These are phyloP conservation scores for Colletotrichum falcatum DNA, from an alignment of 2,329 filamentous ascomycete species.

Conservation along the genomic window DNA sequence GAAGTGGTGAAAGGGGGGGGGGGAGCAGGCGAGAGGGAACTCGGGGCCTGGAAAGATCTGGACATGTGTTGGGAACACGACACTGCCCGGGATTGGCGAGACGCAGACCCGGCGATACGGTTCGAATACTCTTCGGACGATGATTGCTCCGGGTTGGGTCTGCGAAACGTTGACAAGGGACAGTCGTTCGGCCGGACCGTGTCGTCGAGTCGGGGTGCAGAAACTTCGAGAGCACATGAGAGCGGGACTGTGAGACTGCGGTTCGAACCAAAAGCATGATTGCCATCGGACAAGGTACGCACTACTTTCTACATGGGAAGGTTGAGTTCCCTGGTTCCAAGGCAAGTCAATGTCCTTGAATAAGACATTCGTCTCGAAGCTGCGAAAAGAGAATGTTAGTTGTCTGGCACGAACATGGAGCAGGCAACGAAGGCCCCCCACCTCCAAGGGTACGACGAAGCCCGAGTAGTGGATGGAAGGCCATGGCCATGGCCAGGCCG, in stretches of 20 bases:
- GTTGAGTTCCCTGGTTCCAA: slow-evolving; percentile 4
- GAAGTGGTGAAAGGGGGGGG: too few relatives aligned
- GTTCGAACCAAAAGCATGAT: background rate
- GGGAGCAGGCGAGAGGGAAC: slow-evolving; percentile 37
- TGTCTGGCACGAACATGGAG: background rate
- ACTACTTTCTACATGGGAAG: slow-evolving; percentile 7
- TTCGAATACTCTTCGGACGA: slow-evolving; percentile 42
- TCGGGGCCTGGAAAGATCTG: slow-evolving; percentile 19
- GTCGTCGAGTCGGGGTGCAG: background rate
- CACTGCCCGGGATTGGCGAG: slow-evolving; percentile 19
- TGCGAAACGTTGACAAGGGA: slow-evolving; percentile 27
- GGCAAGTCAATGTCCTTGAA: background rate
- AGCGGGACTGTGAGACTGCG: background rate
- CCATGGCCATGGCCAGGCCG: background rate
- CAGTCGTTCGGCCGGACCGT: background rate
- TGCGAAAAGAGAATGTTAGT: background rate
- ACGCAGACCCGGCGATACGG: slow-evolving; percentile 44
- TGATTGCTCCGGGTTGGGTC: slow-evolving; percentile 22
- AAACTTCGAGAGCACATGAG: slow-evolving; percentile 7
- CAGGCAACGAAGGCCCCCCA: background rate
- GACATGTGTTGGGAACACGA: slow-evolving; percentile 6
- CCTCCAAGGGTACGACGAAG: background rate
- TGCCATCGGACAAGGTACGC: background rate
- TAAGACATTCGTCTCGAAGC: background rate
- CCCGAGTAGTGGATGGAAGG: background rate